A percentile compares a stretch with the other conserved stretches of the same genome.
Evolutionary conservation across 768 basidiomycete species (phyloP).

Genomic region (Termitomyces sp.): DNA sequence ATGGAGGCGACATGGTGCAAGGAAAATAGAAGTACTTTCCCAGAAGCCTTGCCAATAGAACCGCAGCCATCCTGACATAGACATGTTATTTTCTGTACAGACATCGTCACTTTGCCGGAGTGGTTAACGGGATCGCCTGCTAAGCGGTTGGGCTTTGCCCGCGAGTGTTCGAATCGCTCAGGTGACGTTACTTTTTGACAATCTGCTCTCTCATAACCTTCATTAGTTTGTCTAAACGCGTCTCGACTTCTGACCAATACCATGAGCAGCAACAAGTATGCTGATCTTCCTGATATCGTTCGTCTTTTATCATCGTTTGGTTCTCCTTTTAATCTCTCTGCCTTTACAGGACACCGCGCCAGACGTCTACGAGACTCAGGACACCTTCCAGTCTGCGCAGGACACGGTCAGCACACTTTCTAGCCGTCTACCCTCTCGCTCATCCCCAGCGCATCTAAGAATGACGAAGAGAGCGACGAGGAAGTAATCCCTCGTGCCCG

Average conservation of each 20-base stretch:
- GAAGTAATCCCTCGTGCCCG: constrained; percentile 43
- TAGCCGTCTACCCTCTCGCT: constrained; percentile 1
- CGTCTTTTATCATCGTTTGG: constrained; percentile 23
- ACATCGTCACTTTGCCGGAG: constrained; percentile 84
- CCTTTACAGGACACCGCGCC: constrained; percentile 74
- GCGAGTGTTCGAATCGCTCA: constrained; percentile 52
- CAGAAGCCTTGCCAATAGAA: no score
- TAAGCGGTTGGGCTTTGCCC: constrained; percentile 52
- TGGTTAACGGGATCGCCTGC: constrained; percentile 88
- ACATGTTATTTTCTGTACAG: neutral
- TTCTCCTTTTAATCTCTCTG: neutral
- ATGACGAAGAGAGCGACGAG: constrained; percentile 64
- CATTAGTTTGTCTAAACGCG: neutral
- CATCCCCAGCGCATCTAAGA: constrained; percentile 28
- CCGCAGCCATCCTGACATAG: neutral
- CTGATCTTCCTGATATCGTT: constrained; percentile 89
- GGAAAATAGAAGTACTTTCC: no score
- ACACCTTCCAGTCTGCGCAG: constrained; percentile 53
- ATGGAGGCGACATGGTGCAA: no score
- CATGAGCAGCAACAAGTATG: constrained; percentile 77
- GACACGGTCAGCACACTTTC: constrained; percentile 38
- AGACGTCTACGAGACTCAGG: constrained; percentile 91
- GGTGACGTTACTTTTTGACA: constrained; percentile 35
- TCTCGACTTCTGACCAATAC: neutral
- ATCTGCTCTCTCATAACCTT: fast-evolving